These are phyloP conservation scores for Pythium plurisporium DNA, from an alignment of 352 stramenopile species.

Conservation along the genomic window DNA sequence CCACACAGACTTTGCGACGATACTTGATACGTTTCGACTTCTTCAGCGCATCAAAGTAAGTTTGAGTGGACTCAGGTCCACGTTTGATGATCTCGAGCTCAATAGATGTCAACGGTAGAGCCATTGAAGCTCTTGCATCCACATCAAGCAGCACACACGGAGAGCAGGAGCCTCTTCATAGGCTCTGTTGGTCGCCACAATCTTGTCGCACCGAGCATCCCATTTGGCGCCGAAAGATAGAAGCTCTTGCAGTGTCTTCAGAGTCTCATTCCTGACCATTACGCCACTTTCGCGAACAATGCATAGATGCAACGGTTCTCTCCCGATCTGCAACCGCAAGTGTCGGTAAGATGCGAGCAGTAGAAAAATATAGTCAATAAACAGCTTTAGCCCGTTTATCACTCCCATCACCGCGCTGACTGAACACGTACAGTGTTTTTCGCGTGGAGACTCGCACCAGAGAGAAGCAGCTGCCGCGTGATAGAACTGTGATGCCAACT, in stretches of 20 bases:
- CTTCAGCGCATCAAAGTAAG: background rate
- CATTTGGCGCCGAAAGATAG: background rate
- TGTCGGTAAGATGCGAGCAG: too few species aligned
- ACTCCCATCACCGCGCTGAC: background rate
- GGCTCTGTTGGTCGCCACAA: background rate
- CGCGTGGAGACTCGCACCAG: background rate
- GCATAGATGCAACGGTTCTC: background rate
- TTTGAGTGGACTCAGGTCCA: background rate
- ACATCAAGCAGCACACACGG: background rate
- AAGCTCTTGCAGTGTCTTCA: background rate
- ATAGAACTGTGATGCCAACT: background rate
- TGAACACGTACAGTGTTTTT: background rate
- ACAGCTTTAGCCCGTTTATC: background rate
- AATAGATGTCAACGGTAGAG: background rate
- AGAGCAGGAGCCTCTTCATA: background rate
- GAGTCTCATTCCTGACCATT: background rate
- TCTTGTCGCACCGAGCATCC: background rate
- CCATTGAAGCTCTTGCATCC: background rate
- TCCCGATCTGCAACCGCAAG: too few species aligned
- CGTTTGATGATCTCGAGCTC: background rate
- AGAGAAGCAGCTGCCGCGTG: background rate
- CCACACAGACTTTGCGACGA: constrained; percentile 1
- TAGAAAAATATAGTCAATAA: too few species aligned
- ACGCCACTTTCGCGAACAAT: background rate
- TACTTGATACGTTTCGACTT: background rate